These are phyloP conservation scores for Sclerotinia borealis DNA, from an alignment of 2,329 filamentous ascomycete genomes.

Conservation along the genomic window DNA sequence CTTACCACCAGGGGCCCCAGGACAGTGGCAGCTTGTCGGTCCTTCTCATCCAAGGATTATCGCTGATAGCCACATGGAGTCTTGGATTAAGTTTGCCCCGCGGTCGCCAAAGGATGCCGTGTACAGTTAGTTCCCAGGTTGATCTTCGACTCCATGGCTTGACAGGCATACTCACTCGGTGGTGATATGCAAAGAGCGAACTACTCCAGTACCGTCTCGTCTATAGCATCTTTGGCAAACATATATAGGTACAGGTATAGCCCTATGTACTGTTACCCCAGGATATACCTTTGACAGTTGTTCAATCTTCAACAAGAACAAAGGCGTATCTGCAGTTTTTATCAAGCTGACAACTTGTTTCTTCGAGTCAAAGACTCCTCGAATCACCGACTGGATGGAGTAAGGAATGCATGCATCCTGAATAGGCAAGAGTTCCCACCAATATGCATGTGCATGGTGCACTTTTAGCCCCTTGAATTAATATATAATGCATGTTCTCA, in stretches of 20 bases:
- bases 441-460: constrained; percentile 4
- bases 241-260: not conserved
- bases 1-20: not conserved
- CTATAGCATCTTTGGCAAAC: not conserved
- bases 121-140: not conserved
- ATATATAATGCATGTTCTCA: constrained; percentile 8
- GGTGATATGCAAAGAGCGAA: not conserved
- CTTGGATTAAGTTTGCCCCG: constrained; percentile 12
- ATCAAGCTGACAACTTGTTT: not conserved
- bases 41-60: constrained; percentile 20
- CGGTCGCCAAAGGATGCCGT: constrained; percentile 9
- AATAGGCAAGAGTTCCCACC: constrained; percentile 7
- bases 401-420: not conserved
- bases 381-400: constrained; percentile 1
- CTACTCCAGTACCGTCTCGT: not conserved
- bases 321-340: constrained; percentile 1
- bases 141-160: not conserved
- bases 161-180: not conserved
- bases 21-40: constrained; percentile 11
- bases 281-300: constrained; percentile 3
- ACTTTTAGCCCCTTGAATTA: constrained; percentile 11
- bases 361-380: not conserved
- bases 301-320: constrained; percentile 1
- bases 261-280: constrained; percentile 3
- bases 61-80: constrained; percentile 22